Percentiles rank a stretch among this genome's conserved stretches.
Conservation (phyloP, 768 basidiomycete species). For the Mycena capillaripes region DNA sequence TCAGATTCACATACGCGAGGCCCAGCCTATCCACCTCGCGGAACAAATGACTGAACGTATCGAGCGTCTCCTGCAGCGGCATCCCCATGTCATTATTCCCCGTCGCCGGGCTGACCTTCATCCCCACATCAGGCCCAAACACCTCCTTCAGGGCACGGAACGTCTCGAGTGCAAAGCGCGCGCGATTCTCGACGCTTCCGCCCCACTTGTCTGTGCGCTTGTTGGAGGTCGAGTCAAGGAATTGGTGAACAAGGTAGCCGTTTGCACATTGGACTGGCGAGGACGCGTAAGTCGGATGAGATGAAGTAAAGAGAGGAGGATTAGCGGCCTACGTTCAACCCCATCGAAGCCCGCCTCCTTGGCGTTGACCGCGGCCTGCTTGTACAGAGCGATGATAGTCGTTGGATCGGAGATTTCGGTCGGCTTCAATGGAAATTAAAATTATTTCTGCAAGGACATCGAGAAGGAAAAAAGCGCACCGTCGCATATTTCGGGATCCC, state of each 20-base stretch:
- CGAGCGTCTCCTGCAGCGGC: not conserved
- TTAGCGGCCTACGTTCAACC: not conserved
- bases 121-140: constrained; percentile 47
- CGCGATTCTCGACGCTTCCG: constrained; percentile 1
- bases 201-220: constrained; percentile 10
- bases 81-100: constrained; percentile 21
- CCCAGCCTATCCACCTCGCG: not conserved
- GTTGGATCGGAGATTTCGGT: not conserved
- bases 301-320: not conserved
- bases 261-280: not conserved
- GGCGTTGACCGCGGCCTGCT: not conserved
- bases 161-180: constrained; percentile 52
- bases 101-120: constrained; percentile 48
- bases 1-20: not conserved
- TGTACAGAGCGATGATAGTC: not conserved
- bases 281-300: not conserved
- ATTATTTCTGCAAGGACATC: not conserved
- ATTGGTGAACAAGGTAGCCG: not conserved
- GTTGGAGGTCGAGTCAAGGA: constrained; percentile 5
- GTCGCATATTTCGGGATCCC: not conserved
- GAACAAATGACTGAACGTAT: not conserved
- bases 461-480: not conserved
- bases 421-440: not conserved
- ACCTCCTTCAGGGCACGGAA: constrained; percentile 45
- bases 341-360: not conserved